Evolutionary conservation across 2,329 filamentous ascomycete genomes (phyloP), one percentile per base, ranked within the genome.

Genomic region (Metarhizium sp.): DNA sequence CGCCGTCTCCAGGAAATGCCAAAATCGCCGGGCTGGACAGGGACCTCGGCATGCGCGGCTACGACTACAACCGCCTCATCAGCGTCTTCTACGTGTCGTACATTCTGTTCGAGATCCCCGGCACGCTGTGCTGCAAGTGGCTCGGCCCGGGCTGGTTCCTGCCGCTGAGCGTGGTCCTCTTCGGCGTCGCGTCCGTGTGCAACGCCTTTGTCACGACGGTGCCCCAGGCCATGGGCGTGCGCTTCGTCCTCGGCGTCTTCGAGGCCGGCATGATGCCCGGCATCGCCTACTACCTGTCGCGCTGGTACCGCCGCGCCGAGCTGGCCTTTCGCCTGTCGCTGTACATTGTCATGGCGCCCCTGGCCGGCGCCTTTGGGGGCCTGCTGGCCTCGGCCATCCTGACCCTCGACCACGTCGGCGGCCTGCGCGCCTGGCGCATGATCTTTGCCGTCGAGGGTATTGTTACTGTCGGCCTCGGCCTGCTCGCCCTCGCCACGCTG

Each of bases 121-220:
- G 76, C 55, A 90, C 84, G 59, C 77, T 90, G 57, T 67, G 75
- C 18, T 89, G 86, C 74, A 90, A 90, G 67, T 83, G 76, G 73
- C 72, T 89, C 5, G 86, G 86, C 0, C 87, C 87, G 0, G 85
- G 85, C 40, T 88, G 84, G 83, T 90, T 84, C 64, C 77, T 90
- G 18, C 86, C 87, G 0, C 65, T 73, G 5, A 80, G 79, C 36
- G 79, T 82, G 0, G 70, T 89, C 1, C 73, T 76, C 43, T 90
- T 88, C 60, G 86, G 84, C 6, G 71, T 83, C 48, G 74, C 73
- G 48, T 88, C 85, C 0, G 69, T 90, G 6, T 78, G 77, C 43
- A 89, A 83, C 0, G 87, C 81, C 0, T 89, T 86, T 60, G 83
- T 87, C 10, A 62, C 81, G 32, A 75, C 78, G 55, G 74, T 80